Evolutionary conservation across 192 early-diverging fungal genomes (phyloP), one percentile per base, ranked within the genome.

Genomic region (Polychytrium aggregatum): DNA sequence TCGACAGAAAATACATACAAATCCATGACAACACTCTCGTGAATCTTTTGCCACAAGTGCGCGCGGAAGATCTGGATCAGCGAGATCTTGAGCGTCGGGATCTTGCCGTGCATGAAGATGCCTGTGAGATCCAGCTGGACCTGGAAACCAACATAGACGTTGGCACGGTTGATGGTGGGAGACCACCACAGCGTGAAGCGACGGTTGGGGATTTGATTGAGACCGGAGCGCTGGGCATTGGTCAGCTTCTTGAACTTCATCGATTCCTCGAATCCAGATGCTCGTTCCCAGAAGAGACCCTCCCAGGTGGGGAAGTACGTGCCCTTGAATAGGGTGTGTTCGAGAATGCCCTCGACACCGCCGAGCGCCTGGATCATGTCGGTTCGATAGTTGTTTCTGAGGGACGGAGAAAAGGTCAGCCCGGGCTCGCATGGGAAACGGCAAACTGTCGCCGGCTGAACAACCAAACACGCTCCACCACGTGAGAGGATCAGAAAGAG

Each of bases 71-170:
- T 84, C 61, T 96, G 93, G 73, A 98, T 96, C 34, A 97, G 73
- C 4, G 92, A 95, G 61, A 98, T 96, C 80, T 98, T 98, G 6
- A 98, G 77, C 1, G 95, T 98, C 14, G 95, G 95, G 55, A 98
- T 92, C 69, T 98, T 98, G 54, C 95, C 95, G 69, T 98, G 92
- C 95, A 98, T 98, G 59, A 97, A 98, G 41, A 98, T 98, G 64
- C 95, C 95, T 6, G 95, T 98, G 63, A 98, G 74, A 80, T 98
- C 95, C 37, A 98, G 74, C 69, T 98, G 95, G 52, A 97, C 92
- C 67, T 97, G 91, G 90, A 98, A 98, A 70, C 95, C 95, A 43
- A 98, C 89, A 59, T 98, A 98, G 17, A 98, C 95, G 63, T 98
- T 95, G 28, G 88, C 85, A 52, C 90, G 82, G 63, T 98, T 98